These are phyloP conservation scores for Stagonosporopsis cucurbitacearum DNA, from an alignment of 2,329 filamentous ascomycete genomes.

Conservation along the genomic window DNA sequence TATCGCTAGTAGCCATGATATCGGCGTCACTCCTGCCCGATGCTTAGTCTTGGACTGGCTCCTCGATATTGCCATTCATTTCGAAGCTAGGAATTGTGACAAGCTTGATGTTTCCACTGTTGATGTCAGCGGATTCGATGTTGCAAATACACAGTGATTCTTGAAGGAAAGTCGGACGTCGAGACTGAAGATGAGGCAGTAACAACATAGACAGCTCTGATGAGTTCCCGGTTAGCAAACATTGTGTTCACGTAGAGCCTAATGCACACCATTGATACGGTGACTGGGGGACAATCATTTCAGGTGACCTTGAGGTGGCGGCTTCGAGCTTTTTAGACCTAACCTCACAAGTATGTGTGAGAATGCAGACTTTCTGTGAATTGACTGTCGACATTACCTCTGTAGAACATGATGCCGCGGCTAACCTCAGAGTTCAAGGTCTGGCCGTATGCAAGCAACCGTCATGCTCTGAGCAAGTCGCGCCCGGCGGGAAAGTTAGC, in stretches of 20 bases:
- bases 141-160: not conserved
- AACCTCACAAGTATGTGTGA: not conserved
- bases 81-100: not conserved
- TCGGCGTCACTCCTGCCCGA: not conserved
- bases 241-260: not conserved
- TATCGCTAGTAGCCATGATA: not conserved
- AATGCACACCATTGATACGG: not conserved
- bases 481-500: not conserved
- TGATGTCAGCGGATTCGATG: not conserved
- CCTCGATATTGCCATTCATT: not conserved
- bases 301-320: conserved; percentile 2
- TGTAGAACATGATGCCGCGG: not conserved
- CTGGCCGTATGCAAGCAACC: not conserved
- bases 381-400: not conserved
- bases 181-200: not conserved
- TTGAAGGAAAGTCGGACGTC: not conserved
- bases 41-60: not conserved
- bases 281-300: not conserved
- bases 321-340: no score
- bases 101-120: not conserved
- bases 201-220: not conserved
- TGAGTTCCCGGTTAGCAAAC: not conserved
- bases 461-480: not conserved
- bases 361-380: not conserved
- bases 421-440: not conserved